Percentiles rank a stretch among this genome's conserved stretches.
Evolutionary conservation across 179 eudicot species (phyloP).

Genomic region (Silene coronaria): DNA sequence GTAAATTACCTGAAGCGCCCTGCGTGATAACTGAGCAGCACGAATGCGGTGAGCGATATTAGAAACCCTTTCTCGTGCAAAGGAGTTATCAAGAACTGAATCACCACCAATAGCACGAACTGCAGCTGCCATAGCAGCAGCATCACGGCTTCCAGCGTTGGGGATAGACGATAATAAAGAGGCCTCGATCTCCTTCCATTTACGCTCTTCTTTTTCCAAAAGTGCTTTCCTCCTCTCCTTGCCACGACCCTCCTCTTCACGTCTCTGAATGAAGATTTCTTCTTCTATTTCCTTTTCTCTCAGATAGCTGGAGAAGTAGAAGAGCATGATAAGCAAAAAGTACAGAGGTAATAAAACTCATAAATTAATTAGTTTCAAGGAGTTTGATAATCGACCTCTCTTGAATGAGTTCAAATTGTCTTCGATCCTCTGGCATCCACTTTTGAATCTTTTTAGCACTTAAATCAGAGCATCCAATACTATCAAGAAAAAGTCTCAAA

Average conservation of each 20-base stretch:
- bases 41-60: conserved; percentile 87
- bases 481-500: conserved; percentile 89
- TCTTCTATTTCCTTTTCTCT: conserved; percentile 99
- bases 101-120: conserved; percentile 98
- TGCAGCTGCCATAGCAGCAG: conserved; percentile 98
- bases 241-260: conserved; percentile 98
- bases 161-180: conserved; percentile 93
- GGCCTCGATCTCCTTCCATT: conserved; percentile 98
- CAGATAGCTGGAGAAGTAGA: conserved; percentile 51
- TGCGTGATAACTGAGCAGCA: conserved; percentile 72
- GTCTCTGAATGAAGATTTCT: conserved; percentile 91
- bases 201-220: conserved; percentile 93
- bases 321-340: conserved; percentile 19
- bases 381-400: conserved; percentile 59
- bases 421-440: conserved; percentile 98
- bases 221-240: conserved; percentile 98
- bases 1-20: conserved; percentile 69
- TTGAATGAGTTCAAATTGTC: conserved; percentile 92
- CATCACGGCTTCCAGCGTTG: conserved; percentile 93
- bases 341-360: conserved; percentile 12
- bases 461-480: conserved; percentile 91
- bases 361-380: neutral
- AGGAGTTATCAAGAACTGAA: conserved; percentile 90
- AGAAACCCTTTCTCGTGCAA: conserved; percentile 93
- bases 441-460: conserved; percentile 96